These are phyloP conservation scores for Populus tremula DNA, from an alignment of 345 rosid genomes.

Conservation along the genomic window DNA sequence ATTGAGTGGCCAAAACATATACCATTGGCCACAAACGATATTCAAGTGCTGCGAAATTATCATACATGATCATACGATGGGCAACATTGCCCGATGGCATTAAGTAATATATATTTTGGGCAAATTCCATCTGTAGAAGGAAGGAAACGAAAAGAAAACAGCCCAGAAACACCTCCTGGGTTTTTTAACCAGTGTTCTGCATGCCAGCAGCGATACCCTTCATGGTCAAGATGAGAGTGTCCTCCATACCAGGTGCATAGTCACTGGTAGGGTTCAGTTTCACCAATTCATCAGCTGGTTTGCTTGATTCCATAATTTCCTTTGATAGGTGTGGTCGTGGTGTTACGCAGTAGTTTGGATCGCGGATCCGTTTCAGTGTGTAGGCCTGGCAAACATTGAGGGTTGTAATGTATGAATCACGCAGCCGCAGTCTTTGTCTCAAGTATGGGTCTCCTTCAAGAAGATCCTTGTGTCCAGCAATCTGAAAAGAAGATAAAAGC, in stretches of 20 bases:
- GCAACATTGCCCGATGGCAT: neutral
- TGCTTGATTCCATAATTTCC: slow-evolving; percentile 75
- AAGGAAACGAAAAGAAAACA: neutral
- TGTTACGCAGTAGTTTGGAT: slow-evolving; percentile 70
- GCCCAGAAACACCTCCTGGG: neutral
- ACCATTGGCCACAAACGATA: neutral
- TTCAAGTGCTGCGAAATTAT: neutral
- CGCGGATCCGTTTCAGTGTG: slow-evolving; percentile 88
- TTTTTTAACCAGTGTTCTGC: slow-evolving; percentile 90
- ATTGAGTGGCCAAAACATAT: neutral
- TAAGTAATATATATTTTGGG: neutral
- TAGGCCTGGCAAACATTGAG: slow-evolving; percentile 93
- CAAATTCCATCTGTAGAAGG: neutral
- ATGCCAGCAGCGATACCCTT: slow-evolving; percentile 95
- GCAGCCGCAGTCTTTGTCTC: slow-evolving; percentile 89
- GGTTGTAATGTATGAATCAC: slow-evolving; percentile 93
- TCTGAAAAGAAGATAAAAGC: slow-evolving; percentile 32
- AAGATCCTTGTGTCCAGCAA: slow-evolving; percentile 93
- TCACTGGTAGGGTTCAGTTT: slow-evolving; percentile 81
- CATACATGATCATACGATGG: neutral
- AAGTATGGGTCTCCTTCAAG: slow-evolving; percentile 94
- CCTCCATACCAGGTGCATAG: slow-evolving; percentile 89
- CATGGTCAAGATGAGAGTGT: slow-evolving; percentile 96
- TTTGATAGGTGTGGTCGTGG: slow-evolving; percentile 75
- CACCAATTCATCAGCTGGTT: slow-evolving; percentile 62